Conservation (phyloP, 495 filamentous ascomycete genomes). For the Cercophora newfieldiana region DNA sequence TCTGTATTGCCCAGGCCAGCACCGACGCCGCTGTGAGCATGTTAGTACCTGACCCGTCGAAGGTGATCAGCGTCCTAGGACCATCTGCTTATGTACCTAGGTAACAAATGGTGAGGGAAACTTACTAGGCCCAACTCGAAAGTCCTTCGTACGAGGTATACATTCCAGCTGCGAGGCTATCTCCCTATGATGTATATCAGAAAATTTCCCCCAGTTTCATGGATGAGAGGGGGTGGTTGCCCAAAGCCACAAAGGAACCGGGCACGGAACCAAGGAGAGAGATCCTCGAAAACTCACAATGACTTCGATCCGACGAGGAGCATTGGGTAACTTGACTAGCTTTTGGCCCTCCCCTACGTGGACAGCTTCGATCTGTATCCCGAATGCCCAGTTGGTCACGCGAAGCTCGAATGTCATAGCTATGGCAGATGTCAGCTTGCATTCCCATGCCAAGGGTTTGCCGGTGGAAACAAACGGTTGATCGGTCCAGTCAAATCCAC, state of each 20-base stretch:
- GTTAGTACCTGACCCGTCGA: neutral
- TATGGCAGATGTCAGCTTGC: neutral
- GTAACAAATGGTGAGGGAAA: neutral
- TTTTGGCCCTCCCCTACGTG: slow-evolving; percentile 51
- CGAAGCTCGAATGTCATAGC: slow-evolving; percentile 52
- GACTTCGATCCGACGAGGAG: slow-evolving; percentile 59
- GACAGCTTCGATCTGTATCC: slow-evolving; percentile 59
- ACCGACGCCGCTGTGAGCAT: slow-evolving; percentile 43
- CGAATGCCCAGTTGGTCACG: slow-evolving; percentile 69
- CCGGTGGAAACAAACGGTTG: slow-evolving; percentile 28
- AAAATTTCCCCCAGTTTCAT: too few species aligned
- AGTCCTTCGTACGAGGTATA: slow-evolving; percentile 66
- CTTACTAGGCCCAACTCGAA: slow-evolving; percentile 57
- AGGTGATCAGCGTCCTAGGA: too few species aligned
- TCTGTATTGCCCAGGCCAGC: slow-evolving; percentile 65
- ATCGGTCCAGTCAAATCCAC: slow-evolving; percentile 42
- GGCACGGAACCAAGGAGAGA: too few species aligned
- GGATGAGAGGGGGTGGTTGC: too few species aligned
- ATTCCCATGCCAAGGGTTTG: too few species aligned
- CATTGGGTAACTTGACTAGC: slow-evolving; percentile 54
- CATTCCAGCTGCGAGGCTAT: slow-evolving; percentile 57
- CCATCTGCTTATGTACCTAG: neutral
- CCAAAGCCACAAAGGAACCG: too few species aligned
- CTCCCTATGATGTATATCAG: too few species aligned
- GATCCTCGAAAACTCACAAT: too few species aligned